A percentile compares a stretch with the other conserved stretches of the same genome.
phyloP scores from a whole-genome alignment of 495 filamentous ascomycete genomes.

The Tuber borchii region DNA sequence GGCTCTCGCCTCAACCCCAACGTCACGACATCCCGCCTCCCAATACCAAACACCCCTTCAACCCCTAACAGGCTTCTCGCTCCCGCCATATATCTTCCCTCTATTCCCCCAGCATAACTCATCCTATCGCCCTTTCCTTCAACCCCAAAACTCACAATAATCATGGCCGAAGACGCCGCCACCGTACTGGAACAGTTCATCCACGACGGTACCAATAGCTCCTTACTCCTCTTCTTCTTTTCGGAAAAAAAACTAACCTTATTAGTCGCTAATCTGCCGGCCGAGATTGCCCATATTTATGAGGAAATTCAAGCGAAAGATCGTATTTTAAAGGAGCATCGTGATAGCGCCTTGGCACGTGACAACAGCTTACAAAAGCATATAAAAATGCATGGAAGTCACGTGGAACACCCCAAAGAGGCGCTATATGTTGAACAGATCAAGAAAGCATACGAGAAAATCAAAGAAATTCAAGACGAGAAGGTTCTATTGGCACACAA shows the following conservation, averaged over 20 bases:
- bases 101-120: background rate
- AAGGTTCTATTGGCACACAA: constrained; percentile 77
- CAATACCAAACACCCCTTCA: background rate
- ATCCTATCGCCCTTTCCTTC: background rate
- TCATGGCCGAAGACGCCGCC: constrained; percentile 64
- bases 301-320: constrained; percentile 94
- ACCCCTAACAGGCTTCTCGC: background rate
- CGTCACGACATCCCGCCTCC: constrained; percentile 27
- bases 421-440: constrained; percentile 64
- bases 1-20: constrained; percentile 8
- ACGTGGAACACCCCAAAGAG: constrained; percentile 79
- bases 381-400: constrained; percentile 76
- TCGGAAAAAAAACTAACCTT: constrained; percentile 14
- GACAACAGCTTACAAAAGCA: constrained; percentile 83
- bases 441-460: constrained; percentile 61
- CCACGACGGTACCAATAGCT: constrained; percentile 56
- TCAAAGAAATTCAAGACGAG: constrained; percentile 72
- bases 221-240: background rate
- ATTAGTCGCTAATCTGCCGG: constrained; percentile 75
- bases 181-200: constrained; percentile 89
- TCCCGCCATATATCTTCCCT: background rate
- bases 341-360: constrained; percentile 63
- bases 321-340: constrained; percentile 64
- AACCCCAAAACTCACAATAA: constrained; percentile 10
- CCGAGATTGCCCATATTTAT: constrained; percentile 84